Conservation (phyloP, 768 basidiomycete genomes). For the Lactifluus hygrophoroides region DNA sequence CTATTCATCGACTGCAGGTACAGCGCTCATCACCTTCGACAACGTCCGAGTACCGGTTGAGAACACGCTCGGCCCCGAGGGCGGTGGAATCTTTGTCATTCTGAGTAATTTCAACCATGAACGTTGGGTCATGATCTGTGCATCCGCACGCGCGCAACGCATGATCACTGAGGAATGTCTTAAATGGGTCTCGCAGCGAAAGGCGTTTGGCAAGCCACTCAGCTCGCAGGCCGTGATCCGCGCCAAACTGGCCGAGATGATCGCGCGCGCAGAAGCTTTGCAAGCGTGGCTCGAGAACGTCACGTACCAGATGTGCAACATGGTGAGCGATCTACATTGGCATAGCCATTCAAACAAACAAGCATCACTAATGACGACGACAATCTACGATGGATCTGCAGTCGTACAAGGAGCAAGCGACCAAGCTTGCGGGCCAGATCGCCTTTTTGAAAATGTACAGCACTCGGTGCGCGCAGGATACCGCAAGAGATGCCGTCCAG, state of each 20-base stretch:
- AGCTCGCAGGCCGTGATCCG: slow-evolving; percentile 81
- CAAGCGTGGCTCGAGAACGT: slow-evolving; percentile 82
- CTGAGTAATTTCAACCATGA: slow-evolving; percentile 91
- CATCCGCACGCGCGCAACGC: slow-evolving; percentile 56
- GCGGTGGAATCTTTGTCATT: slow-evolving; percentile 61
- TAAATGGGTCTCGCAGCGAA: slow-evolving; percentile 69
- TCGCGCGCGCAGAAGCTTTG: slow-evolving; percentile 68
- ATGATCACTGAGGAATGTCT: slow-evolving; percentile 73
- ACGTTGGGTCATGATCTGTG: slow-evolving; percentile 85
- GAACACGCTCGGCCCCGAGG: slow-evolving; percentile 77
- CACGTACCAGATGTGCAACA: slow-evolving; percentile 83
- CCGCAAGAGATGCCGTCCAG: slow-evolving; percentile 75
- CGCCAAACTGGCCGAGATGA: slow-evolving; percentile 84
- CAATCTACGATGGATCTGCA: slow-evolving; percentile 21
- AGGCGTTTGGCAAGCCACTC: slow-evolving; percentile 88
- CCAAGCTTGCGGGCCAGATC: slow-evolving; percentile 71
- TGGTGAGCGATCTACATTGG: slow-evolving; percentile 37
- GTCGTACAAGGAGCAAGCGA: slow-evolving; percentile 66
- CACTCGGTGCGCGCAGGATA: slow-evolving; percentile 68
- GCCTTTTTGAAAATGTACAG: slow-evolving; percentile 73
- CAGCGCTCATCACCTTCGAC: slow-evolving; percentile 73
- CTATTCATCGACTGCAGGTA: slow-evolving; percentile 83
- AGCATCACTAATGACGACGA: slow-evolving; percentile 16
- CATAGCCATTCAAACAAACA: background rate
- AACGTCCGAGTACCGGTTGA: slow-evolving; percentile 79